Evolutionary conservation across 75 land plant species (phyloP), one percentile per base, ranked within the genome.

Genomic region (Sequoiadendron giganteum): DNA sequence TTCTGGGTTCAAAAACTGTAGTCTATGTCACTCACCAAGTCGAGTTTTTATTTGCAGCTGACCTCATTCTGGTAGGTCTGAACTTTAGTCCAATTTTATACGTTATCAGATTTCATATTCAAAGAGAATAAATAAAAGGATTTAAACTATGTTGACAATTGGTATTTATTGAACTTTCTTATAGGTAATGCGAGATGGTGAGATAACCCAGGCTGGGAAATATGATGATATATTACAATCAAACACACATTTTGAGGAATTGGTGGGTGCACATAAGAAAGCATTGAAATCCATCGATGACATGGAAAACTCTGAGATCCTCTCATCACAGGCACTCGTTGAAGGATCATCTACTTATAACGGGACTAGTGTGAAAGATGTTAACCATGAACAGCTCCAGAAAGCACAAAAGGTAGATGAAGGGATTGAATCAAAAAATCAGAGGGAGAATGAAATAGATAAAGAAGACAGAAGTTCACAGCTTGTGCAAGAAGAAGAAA

Each of bases 101-200:
- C 32, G 28, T 45, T 11, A 13, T 42, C 43, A 84, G 42, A 3
- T 84, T 32, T 84, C 42, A 16, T 30, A 28, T 45, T 30, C 42
- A 84, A 36, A 36, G 4, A n/a, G 40, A 72, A 39, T 30, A 48
- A 34, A 86, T 1, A 8, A 47, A 72, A 30, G 52, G 11, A 25
- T 45, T 85, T 45, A 9, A 32, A n/a, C 36, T 52, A n/a, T 34
- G 38, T 38, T 15, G 68, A 30, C 49, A 30, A 45, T 38, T 30
- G 68, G 30, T 54, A 47, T 16, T 13, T 39, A 45, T 88, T 28
- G 40, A 52, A 38, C 32, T 65, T 10, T 40, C 19, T 80, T 18
- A 30, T 86, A 97, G 99, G 99, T 97, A 45, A 93, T 97, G 96
- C 91, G 89, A 88, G 94, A 95, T 88, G 99, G 96, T 75, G 86